Conservation (phyloP, 176 grass and related monocot genomes). For the Carex pumila region DNA sequence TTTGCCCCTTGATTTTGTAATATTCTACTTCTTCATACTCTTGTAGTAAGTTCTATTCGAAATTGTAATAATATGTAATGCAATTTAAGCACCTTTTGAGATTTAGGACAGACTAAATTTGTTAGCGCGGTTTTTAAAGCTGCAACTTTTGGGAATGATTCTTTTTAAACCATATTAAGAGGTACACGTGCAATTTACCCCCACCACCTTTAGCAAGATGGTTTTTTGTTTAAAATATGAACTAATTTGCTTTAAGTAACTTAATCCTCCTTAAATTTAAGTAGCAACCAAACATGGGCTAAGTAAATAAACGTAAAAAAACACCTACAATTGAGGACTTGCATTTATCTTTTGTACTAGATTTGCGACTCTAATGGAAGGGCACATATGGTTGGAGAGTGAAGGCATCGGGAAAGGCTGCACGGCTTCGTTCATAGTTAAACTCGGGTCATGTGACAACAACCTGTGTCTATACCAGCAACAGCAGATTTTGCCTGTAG, state of each 20-base stretch:
- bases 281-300: too few species aligned
- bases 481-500: conserved; percentile 45
- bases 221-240: too few species aligned
- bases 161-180: background rate
- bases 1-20: background rate
- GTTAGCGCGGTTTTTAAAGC: background rate
- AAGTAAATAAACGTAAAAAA: too few species aligned
- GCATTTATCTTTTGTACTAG: conserved; percentile 12
- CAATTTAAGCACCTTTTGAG: background rate
- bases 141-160: background rate
- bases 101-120: background rate
- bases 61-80: background rate
- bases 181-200: background rate
- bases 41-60: background rate
- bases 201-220: background rate
- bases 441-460: conserved; percentile 59
- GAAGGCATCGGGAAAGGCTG: conserved; percentile 91
- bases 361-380: conserved; percentile 90
- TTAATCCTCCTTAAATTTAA: too few species aligned
- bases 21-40: background rate
- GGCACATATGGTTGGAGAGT: conserved; percentile 91
- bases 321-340: too few species aligned
- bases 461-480: conserved; percentile 34
- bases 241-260: background rate
- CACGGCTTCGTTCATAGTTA: conserved; percentile 60